A percentile compares a stretch with the other conserved stretches of the same genome.
phyloP scores from a whole-genome alignment of 2,329 filamentous ascomycete genomes.

The Monilinia polystroma region DNA sequence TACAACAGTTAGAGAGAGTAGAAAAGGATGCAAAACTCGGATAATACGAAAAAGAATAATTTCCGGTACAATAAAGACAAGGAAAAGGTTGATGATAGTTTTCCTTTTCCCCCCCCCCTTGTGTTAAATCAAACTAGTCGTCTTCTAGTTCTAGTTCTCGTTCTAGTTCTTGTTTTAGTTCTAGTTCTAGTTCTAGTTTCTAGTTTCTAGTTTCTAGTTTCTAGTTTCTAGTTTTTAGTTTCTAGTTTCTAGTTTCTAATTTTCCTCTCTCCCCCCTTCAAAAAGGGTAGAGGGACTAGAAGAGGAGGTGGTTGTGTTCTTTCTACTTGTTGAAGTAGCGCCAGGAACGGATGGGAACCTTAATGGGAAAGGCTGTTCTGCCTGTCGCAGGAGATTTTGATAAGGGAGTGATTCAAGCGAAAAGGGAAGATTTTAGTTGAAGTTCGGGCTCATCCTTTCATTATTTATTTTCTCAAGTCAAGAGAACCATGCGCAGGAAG shows the following conservation, averaged over 20 bases:
- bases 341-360: conserved; percentile 9
- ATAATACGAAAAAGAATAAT: not conserved
- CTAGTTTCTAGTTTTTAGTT: too few species aligned
- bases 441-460: conserved; percentile 17
- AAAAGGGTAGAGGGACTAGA: not conserved
- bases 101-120: not conserved
- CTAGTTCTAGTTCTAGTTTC: not conserved
- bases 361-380: not conserved
- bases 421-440: conserved; percentile 3
- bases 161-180: not conserved
- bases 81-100: not conserved
- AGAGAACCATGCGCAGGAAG: conserved; percentile 7
- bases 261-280: conserved; percentile 8
- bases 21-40: not conserved
- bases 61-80: not conserved
- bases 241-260: too few species aligned
- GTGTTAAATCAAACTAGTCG: conserved; percentile 1
- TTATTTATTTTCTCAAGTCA: conserved; percentile 11
- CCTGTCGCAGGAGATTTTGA: not conserved
- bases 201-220: too few species aligned
- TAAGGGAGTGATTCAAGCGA: not conserved
- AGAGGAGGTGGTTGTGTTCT: not conserved
- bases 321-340: conserved; percentile 12
- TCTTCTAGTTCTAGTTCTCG: not conserved
- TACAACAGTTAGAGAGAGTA: not conserved